These are phyloP conservation scores for Yamadazyma kanchanaburiensis DNA, from an alignment of 1,139 yeast species.

Conservation along the genomic window DNA sequence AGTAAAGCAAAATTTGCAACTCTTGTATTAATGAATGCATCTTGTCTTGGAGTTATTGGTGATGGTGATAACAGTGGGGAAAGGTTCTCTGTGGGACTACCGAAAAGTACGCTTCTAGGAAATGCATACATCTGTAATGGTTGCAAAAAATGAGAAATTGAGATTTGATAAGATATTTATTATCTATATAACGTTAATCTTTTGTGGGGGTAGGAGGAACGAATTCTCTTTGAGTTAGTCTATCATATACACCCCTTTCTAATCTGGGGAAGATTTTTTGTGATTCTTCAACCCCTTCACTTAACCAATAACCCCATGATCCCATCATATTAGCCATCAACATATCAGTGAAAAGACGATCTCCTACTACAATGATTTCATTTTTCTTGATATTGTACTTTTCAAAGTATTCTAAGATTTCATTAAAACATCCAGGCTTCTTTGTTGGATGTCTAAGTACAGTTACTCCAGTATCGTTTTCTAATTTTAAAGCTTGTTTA, in stretches of 20 bases:
- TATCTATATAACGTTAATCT: no score
- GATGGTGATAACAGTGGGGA: not conserved
- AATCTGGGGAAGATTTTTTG: slow-evolving; percentile 46
- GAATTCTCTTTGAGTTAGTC: slow-evolving; percentile 23
- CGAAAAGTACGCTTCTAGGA: slow-evolving; percentile 7
- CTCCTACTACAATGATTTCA: slow-evolving; percentile 86
- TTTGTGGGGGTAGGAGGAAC: slow-evolving; percentile 24
- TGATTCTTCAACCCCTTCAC: slow-evolving; percentile 67
- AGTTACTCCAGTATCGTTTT: slow-evolving; percentile 65
- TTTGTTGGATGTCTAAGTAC: slow-evolving; percentile 78
- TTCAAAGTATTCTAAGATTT: slow-evolving; percentile 59
- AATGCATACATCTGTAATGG: slow-evolving; percentile 6
- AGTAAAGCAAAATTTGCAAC: slow-evolving; percentile 19
- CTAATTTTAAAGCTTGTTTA: slow-evolving; percentile 63
- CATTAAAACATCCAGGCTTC: slow-evolving; percentile 85
- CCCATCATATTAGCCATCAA: slow-evolving; percentile 96
- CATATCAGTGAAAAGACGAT: slow-evolving; percentile 84
- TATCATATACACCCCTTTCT: slow-evolving; percentile 46
- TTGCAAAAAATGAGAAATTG: no score
- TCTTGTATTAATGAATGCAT: slow-evolving; percentile 7
- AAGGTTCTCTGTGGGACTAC: slow-evolving; percentile 1
- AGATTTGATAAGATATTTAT: no score
- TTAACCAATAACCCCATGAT: slow-evolving; percentile 78
- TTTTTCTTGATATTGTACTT: slow-evolving; percentile 42
- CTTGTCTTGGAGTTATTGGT: not conserved